Percentiles rank a stretch among this genome's conserved stretches.
These are phyloP conservation scores for Chrysanthemum lavandulifolium DNA, from an alignment of 129 eudicot genomes.

Conservation along the genomic window DNA sequence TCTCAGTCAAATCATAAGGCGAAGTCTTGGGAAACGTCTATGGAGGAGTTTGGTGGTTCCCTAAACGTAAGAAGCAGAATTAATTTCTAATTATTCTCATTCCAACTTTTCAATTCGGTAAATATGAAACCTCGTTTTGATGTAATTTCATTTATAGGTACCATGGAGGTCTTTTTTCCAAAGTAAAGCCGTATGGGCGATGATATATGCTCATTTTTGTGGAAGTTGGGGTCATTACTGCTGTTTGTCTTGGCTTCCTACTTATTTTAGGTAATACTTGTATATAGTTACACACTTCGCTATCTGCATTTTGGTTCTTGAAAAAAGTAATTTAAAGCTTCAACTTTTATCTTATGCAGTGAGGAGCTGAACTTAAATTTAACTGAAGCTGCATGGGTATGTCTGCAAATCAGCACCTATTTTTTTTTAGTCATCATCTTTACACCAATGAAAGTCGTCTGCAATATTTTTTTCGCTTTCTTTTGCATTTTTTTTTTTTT, in stretches of 20 bases:
- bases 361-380: constrained; percentile 86
- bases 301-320: background rate
- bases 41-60: constrained; percentile 71
- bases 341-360: constrained; percentile 44
- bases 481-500: background rate
- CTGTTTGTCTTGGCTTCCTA: constrained; percentile 98
- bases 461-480: no score
- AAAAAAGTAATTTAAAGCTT: constrained; percentile 20
- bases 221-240: constrained; percentile 99
- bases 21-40: constrained; percentile 52
- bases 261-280: constrained; percentile 75
- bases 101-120: background rate
- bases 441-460: constrained; percentile 2
- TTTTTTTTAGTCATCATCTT: background rate
- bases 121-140: background rate
- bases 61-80: constrained; percentile 40
- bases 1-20: constrained; percentile 35
- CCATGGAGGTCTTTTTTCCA: constrained; percentile 93
- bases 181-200: constrained; percentile 95
- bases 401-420: constrained; percentile 14
- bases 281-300: background rate
- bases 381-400: constrained; percentile 97
- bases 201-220: constrained; percentile 99
- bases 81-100: background rate
- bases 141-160: constrained; percentile 39